A percentile compares a stretch with the other conserved stretches of the same genome.
Evolutionary conservation across 225 moss, liverwort and hornwort species (phyloP).

Genomic region (Polytrichum formosum): DNA sequence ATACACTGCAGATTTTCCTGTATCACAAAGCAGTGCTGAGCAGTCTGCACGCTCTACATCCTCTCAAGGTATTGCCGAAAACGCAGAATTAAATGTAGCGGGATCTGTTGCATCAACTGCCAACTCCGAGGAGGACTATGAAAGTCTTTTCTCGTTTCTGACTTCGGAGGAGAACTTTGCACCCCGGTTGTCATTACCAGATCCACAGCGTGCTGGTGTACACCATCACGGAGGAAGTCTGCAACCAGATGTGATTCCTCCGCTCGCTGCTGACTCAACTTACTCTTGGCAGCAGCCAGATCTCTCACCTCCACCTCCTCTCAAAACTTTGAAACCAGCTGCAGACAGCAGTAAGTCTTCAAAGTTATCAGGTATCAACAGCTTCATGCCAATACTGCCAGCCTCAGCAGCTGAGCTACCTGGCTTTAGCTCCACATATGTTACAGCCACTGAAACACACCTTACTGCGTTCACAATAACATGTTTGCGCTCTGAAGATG

Average conservation of each 20-base stretch:
- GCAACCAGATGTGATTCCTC: conserved; percentile 9
- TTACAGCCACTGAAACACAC: conserved; percentile 54
- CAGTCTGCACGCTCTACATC: background rate
- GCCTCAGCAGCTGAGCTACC: conserved; percentile 56
- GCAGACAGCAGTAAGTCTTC: conserved; percentile 17
- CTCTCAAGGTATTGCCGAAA: background rate
- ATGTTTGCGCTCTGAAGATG: conserved; percentile 43
- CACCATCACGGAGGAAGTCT: conserved; percentile 13
- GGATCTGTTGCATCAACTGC: background rate
- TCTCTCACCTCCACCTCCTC: conserved; percentile 19
- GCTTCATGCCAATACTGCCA: conserved; percentile 39
- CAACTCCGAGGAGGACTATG: conserved; percentile 2
- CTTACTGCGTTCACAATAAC: conserved; percentile 58
- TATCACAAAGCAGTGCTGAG: background rate
- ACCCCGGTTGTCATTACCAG: conserved; percentile 10
- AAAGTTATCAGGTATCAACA: conserved; percentile 24
- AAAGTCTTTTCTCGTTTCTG: background rate
- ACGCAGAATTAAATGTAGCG: conserved; percentile 1
- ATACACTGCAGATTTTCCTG: background rate
- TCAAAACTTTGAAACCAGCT: conserved; percentile 1
- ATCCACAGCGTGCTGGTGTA: conserved; percentile 8
- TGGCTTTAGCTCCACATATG: conserved; percentile 45
- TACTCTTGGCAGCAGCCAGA: conserved; percentile 36
- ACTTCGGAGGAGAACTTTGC: background rate
- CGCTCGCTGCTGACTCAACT: conserved; percentile 7